Evolutionary conservation across 2,329 filamentous ascomycete species (phyloP).

Genomic region (Knufia fluminis): DNA sequence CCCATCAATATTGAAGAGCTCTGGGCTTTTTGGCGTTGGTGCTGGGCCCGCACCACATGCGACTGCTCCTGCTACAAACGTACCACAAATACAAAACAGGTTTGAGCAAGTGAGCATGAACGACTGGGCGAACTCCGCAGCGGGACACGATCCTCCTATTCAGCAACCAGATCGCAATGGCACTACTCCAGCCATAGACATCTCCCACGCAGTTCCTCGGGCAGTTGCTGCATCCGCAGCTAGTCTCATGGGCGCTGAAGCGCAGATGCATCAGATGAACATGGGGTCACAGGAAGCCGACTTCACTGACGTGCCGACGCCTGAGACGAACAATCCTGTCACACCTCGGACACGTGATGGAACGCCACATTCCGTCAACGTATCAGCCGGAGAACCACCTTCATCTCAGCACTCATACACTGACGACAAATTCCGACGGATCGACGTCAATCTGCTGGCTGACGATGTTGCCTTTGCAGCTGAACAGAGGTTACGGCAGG

Average conservation of each 20-base stretch:
- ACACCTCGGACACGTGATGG: constrained; percentile 28
- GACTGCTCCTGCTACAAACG: constrained; percentile 15
- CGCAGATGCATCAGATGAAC: constrained; percentile 38
- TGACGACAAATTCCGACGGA: constrained; percentile 27
- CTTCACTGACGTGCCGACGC: constrained; percentile 25
- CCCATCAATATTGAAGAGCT: constrained; percentile 45
- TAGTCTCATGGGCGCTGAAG: constrained; percentile 41
- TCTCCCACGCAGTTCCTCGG: constrained; percentile 28
- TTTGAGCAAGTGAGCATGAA: constrained; percentile 30
- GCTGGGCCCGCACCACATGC: background rate
- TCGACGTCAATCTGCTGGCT: constrained; percentile 28
- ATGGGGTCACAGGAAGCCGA: constrained; percentile 37
- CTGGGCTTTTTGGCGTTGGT: constrained; percentile 34
- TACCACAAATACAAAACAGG: constrained; percentile 19
- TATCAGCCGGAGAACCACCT: constrained; percentile 16
- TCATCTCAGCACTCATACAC: constrained; percentile 19
- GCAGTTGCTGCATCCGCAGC: constrained; percentile 30
- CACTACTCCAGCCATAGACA: constrained; percentile 23
- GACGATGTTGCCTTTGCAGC: constrained; percentile 18
- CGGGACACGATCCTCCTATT: background rate
- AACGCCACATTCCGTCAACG: constrained; percentile 16
- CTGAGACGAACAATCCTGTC: constrained; percentile 26
- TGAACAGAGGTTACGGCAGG: constrained; percentile 17
- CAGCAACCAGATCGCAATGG: background rate
- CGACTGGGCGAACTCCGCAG: constrained; percentile 28